phyloP scores from a whole-genome alignment of 2,329 filamentous ascomycete species.

The Blastomyces gilchristii region DNA sequence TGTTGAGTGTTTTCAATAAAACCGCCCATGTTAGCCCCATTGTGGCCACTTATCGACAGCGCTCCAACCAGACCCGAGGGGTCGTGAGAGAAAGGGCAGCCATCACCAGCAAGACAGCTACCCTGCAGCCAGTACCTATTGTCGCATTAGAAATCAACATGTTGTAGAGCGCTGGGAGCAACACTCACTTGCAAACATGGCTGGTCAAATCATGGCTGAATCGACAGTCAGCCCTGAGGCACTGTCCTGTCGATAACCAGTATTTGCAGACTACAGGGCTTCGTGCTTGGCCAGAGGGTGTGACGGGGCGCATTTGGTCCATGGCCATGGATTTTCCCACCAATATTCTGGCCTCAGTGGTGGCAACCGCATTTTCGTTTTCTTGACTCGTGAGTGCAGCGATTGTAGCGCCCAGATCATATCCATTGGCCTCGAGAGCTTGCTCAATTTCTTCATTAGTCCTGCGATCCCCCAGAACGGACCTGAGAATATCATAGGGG shows the following conservation, averaged over 20 bases:
- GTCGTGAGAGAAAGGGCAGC: conserved; percentile 95
- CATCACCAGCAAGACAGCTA: conserved; percentile 85
- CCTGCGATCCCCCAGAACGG: conserved; percentile 78
- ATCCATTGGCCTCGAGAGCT: conserved; percentile 79
- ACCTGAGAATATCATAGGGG: conserved; percentile 93
- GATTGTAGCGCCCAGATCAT: conserved; percentile 87
- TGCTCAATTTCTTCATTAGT: conserved; percentile 90
- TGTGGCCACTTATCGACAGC: conserved; percentile 56
- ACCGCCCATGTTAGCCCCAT: conserved; percentile 41
- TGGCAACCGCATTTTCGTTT: conserved; percentile 40
- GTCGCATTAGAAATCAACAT: conserved; percentile 9
- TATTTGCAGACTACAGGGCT: conserved; percentile 94
- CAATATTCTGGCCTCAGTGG: conserved; percentile 55
- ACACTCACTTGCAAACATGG: conserved; percentile 90
- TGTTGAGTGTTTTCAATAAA: conserved; percentile 36
- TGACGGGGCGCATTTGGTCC: conserved; percentile 59
- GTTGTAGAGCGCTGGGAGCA: background rate
- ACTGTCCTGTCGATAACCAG: conserved; percentile 90
- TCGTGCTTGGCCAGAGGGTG: conserved; percentile 65
- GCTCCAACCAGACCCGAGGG: conserved; percentile 76
- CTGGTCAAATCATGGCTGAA: conserved; percentile 95
- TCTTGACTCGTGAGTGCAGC: conserved; percentile 74
- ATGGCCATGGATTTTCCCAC: conserved; percentile 85
- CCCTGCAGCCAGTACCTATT: conserved; percentile 87
- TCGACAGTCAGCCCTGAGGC: conserved; percentile 85